Base-by-base conservation (phyloP, 805 yeast genomes). In the Citeromyces nyonsensis region DNA sequence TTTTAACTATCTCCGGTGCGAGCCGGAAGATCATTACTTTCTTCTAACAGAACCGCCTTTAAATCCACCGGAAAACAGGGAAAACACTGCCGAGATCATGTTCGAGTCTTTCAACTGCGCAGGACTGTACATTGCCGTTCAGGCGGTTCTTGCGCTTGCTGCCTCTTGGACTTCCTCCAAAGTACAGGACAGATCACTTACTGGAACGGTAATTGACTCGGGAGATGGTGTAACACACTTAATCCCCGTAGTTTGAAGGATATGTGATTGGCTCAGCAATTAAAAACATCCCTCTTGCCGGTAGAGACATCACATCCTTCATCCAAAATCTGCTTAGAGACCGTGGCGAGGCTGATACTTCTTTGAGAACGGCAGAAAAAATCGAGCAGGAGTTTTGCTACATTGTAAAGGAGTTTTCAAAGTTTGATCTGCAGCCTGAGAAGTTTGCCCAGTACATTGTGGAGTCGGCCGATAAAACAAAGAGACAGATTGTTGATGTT, bases 221-320 rank as follows among this genome's bases (percentile, higher is more conserved):
- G 98, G 98, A 61, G 98, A 88, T 51, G 98, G 98, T 66, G 98
- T 91, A 4, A 91, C 98, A 9, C 99, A 91, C 54, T 97, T 91
- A 30, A 91, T 91, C 40, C 97, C 99, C 10, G 99, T 91, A 25
- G 97, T n/a, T n/a, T n/a, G n/a, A n/a, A n/a, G 99, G 99, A 37
- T 91, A 91, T 51, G 98, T 91, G 24, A 91, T 91, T 52, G 98
- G 97, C 5, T 77, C 94, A 10, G 94, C 96, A 24, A 91, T 91
- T 53, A 91, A 91, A 51, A 88, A 91, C 54, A 84, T 91, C 37
- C 99, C 99, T 37, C 79, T 91, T 56, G 99, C 99, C 1, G 99
- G 99, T 46, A 76, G 98, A 58, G 98, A 91, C 53, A 88, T 91
- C 45, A 91, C 98, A 3, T 68, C 73, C 41, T 91, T 91, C 52